Conservation (phyloP, 495 filamentous ascomycete species). For the Neurospora sp. region DNA sequence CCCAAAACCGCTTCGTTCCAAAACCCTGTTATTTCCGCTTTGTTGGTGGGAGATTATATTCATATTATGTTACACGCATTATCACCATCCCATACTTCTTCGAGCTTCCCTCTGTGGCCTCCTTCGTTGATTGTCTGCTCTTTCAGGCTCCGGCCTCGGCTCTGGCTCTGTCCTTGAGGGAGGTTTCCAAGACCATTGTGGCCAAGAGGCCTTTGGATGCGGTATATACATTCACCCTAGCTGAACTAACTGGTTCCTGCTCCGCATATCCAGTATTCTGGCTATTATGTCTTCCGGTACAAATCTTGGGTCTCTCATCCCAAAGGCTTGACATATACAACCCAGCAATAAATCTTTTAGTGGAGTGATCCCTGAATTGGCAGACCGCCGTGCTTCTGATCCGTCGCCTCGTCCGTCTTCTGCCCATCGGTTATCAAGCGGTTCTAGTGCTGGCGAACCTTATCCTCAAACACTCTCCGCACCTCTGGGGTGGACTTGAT, state of each 20-base stretch:
- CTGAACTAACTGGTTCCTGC: neutral
- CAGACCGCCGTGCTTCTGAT: neutral
- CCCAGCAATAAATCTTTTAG: neutral
- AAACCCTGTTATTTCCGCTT: neutral
- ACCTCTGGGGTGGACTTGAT: slow-evolving; percentile 84
- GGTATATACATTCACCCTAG: neutral
- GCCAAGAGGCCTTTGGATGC: neutral
- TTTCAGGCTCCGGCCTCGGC: neutral
- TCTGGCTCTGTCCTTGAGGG: neutral
- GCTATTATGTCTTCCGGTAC: neutral
- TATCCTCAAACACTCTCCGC: slow-evolving; percentile 14
- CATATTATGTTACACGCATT: neutral
- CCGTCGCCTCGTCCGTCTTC: neutral
- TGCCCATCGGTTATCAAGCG: neutral
- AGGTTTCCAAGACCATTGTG: neutral
- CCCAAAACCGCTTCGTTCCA: neutral
- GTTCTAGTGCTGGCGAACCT: neutral
- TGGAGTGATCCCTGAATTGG: neutral
- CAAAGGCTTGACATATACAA: neutral
- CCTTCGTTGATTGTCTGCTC: neutral
- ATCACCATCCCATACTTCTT: neutral
- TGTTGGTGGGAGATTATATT: neutral
- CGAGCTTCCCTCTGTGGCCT: neutral
- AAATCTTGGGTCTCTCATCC: neutral
- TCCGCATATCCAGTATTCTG: neutral